Conservation (phyloP, 73 alveolate genomes). For the Tetrahymena elliotti region DNA sequence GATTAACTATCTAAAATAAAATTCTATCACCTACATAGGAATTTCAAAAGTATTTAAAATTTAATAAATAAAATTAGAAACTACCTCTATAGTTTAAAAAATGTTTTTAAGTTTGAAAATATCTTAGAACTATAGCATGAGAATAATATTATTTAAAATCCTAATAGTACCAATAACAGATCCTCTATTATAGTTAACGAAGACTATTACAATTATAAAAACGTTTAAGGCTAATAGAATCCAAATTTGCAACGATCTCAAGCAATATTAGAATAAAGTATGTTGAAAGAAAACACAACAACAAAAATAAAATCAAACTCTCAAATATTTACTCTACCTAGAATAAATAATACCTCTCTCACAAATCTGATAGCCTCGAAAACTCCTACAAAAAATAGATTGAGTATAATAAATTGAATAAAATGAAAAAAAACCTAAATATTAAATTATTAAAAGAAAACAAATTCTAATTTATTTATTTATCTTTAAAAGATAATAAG, state of each 20-base stretch:
- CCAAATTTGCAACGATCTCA: background rate
- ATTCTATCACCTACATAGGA: background rate
- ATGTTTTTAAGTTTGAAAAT: background rate
- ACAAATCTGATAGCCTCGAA: background rate
- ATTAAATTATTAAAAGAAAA: background rate
- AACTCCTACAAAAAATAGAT: background rate
- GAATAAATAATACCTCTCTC: background rate
- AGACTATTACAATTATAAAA: background rate
- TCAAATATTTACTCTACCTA: background rate
- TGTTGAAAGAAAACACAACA: background rate
- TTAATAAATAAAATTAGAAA: background rate
- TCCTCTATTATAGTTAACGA: background rate
- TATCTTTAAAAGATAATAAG: no score
- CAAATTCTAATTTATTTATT: no score
- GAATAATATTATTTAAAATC: background rate
- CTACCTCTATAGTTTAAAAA: background rate
- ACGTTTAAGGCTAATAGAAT: background rate
- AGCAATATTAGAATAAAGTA: background rate
- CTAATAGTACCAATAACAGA: background rate
- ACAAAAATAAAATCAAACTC: background rate
- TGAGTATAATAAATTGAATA: background rate
- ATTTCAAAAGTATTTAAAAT: background rate
- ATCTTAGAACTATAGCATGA: background rate
- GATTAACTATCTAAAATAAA: background rate
- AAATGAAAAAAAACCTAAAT: no score